phyloP scores from a whole-genome alignment of 306 rosid species.

The Abrus pulchellus region DNA sequence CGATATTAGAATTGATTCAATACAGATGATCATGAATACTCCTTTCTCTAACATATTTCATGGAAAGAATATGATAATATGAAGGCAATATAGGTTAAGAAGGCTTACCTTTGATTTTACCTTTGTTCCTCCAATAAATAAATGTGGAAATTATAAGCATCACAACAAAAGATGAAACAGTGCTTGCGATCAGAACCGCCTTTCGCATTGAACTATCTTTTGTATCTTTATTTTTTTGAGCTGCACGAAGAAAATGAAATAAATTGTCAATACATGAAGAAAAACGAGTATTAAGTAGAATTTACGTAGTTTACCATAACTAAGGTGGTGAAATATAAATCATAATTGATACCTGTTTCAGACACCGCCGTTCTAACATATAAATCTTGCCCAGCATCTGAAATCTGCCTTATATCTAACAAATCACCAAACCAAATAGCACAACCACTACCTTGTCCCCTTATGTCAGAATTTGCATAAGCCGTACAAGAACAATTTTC shows the following conservation, averaged over 20 bases:
- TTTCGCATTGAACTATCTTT: not conserved
- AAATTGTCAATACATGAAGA: not conserved
- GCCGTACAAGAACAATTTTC: slow-evolving; percentile 62
- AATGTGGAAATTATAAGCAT: not conserved
- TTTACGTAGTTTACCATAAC: not conserved
- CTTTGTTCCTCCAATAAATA: not conserved
- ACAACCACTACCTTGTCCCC: slow-evolving; percentile 61
- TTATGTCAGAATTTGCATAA: slow-evolving; percentile 53
- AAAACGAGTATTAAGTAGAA: not conserved
- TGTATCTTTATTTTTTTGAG: not conserved
- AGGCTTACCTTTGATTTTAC: slow-evolving; percentile 14
- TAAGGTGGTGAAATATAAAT: not conserved
- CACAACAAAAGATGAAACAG: not conserved
- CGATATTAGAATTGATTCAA: no score
- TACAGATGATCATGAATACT: no score
- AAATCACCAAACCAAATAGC: slow-evolving; percentile 63
- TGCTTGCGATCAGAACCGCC: slow-evolving; percentile 2
- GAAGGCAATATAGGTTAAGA: not conserved
- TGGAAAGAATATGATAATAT: no score
- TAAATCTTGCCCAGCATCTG: slow-evolving; percentile 52
- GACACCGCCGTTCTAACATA: slow-evolving; percentile 52
- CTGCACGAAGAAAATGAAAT: not conserved
- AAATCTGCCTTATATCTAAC: slow-evolving; percentile 49
- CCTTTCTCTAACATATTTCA: no score
- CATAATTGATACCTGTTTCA: not conserved